Base-by-base conservation (phyloP, 2,329 filamentous ascomycete genomes). In the Cadophora sp. region DNA sequence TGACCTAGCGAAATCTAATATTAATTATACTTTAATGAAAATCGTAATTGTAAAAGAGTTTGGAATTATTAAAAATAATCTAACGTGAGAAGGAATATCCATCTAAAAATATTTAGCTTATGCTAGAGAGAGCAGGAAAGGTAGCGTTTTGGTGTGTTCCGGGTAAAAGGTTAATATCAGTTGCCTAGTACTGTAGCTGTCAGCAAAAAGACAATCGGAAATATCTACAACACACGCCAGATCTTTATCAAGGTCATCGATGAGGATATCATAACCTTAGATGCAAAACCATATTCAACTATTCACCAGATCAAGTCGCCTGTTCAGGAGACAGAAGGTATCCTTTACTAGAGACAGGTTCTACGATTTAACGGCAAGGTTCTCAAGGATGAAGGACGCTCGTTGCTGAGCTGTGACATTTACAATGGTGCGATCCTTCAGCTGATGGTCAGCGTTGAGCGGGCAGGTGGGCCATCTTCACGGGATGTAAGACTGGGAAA, bases 171-270 rank as follows among this genome's bases (percentile, higher is more conserved):
- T 30, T 30, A 30, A 30, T 30, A 30, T 6, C 1, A 30, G 27
- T 30, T 30, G 27, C n/a, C n/a, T n/a, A n/a, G n/a, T n/a, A n/a
- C n/a, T n/a, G n/a, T n/a, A 13, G 9, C 22, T 13, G 3, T 27
- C 5, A 22, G 48, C 20, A 27, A 51, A 24, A 27, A 51, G 22
- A 51, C 48, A 1, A 51, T 51, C 48, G 48, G 72, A 74, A 36
- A 58, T 63, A 50, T 65, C n/a, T 43, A 43, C 7, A 27, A 27
- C 22, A 59, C 33, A 45, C 8, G 18, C 9, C 56, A 43, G 33
- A 43, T 41, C 22, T 45, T 41, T 9, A 33, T 27, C 39, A 45
- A 45, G 14, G 16, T 16, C 20, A 2, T 27, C 13, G 13, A 27
- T 4, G 48, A 51, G 16, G 22, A 22, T 8, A 16, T 51, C 9